Evolutionary conservation across 1,284 basidiomycete genomes (phyloP).

Genomic region (Taiwanofungus camphoratus): DNA sequence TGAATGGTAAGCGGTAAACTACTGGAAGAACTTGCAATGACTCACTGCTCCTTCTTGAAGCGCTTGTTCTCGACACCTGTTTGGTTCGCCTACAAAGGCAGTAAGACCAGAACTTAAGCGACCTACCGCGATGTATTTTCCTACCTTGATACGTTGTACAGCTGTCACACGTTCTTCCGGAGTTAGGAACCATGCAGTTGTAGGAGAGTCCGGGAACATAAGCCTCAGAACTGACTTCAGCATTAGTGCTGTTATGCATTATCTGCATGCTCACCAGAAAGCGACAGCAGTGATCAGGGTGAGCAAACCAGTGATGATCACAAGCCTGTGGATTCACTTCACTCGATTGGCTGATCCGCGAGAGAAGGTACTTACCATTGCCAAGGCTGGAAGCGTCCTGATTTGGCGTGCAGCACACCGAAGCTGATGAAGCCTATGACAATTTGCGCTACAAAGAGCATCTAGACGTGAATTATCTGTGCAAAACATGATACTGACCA

Average conservation of each 20-base stretch:
- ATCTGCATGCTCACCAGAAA: slow-evolving; percentile 42
- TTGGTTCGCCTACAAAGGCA: slow-evolving; percentile 26
- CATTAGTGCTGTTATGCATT: neutral
- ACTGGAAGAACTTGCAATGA: neutral
- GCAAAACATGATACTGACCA: slow-evolving; percentile 11
- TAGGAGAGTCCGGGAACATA: slow-evolving; percentile 66
- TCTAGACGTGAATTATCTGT: neutral
- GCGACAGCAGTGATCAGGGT: slow-evolving; percentile 48
- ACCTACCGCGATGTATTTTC: neutral
- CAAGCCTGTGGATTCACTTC: slow-evolving; percentile 35
- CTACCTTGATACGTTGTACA: slow-evolving; percentile 59
- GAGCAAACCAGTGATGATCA: slow-evolving; percentile 64
- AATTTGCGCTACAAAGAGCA: slow-evolving; percentile 34
- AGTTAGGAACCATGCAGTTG: slow-evolving; percentile 66
- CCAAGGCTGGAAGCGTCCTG: slow-evolving; percentile 54
- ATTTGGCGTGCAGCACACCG: slow-evolving; percentile 56
- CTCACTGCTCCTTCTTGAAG: slow-evolving; percentile 39
- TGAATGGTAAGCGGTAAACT: neutral
- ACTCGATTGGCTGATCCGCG: neutral
- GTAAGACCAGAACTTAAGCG: neutral
- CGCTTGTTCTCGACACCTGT: slow-evolving; percentile 35
- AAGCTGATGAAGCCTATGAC: slow-evolving; percentile 68
- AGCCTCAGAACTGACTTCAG: slow-evolving; percentile 34
- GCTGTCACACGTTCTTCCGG: slow-evolving; percentile 54
- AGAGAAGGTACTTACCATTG: slow-evolving; percentile 37